Evolutionary conservation across 345 rosid genomes (phyloP), one percentile per base, ranked within the genome.

Genomic region (Gynandropsis gynandra): DNA sequence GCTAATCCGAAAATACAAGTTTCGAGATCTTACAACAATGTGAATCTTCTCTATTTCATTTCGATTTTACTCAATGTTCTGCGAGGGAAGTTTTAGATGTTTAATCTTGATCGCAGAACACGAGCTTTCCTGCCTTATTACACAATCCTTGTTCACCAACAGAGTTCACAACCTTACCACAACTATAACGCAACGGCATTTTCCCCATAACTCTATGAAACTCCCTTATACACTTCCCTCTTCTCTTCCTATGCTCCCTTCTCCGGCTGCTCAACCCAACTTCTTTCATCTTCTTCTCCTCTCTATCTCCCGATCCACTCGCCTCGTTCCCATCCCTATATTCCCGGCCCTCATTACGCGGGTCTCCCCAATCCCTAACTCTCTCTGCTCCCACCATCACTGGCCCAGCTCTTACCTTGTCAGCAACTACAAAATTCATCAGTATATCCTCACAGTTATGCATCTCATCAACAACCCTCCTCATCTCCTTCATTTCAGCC

Each of bases 61-160:
- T n/a, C n/a, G n/a, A n/a, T n/a, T n/a, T n/a, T n/a, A n/a, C n/a
- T n/a, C n/a, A n/a, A n/a, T n/a, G n/a, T n/a, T n/a, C n/a, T n/a
- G n/a, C n/a, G n/a, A n/a, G n/a, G n/a, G n/a, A n/a, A n/a, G 29
- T 24, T 24, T 24, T 31, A 27, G 15, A 4, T 10, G 31, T 42
- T 58, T 52, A 52, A 34, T 58, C 37, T 36, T 58, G 72, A 65
- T 85, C 87, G 49, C 95, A 81, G 11, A 73, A 68, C 16, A 80
- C 74, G 52, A 81, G 71, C 43, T 65, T 72, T 33, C 81, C 77
- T 8, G 75, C 72, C 72, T 81, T 85, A 49, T 60, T 56, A 33
- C 95, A 81, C 42, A 85, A 14, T 0, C 81, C 95, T 67, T 81
- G 95, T 67, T 85, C 95, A 3, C 76, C 80, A 33, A 80, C 81